Evolutionary conservation across 2,329 filamentous ascomycete species (phyloP), one percentile per base, ranked within the genome.

Genomic region (Neoscytalidium dimidiatum): DNA sequence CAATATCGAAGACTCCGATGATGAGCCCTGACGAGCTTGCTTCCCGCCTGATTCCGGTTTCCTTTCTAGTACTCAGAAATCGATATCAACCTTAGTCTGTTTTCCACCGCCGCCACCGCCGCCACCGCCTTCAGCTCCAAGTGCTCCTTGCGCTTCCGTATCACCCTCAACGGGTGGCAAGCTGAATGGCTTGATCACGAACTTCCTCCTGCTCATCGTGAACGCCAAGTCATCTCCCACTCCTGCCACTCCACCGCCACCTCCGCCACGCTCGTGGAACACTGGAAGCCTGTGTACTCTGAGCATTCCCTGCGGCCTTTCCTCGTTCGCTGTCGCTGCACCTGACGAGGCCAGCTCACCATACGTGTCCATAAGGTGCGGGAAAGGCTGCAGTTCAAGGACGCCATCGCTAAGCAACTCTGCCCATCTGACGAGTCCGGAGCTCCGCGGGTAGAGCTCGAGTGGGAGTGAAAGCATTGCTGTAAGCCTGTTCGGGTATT

Each of bases 191-290:
- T 90, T 91, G 68, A 99, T 92, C 43, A 92, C 86, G 69, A 99
- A 88, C 60, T 92, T 94, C 71, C 86, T 89, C 71, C 92, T 85
- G 75, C 92, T 97, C 60, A 99, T 80, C 67, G 89, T 94, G 76
- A 99, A 99, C 4, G 93, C 93, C 78, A 97, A 85, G 77, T 97
- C 93, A 72, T 96, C 92, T 26, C 91, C 88, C 62, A 90, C 84
- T 67, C 88, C 79, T 29, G 80, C 80, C 1, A 76, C 88, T 65
- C 86, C 86, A 43, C 86, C 83, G 9, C 88, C 89, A 14, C 92
- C 92, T 2, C 93, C 93, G 1, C 95, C 94, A 69, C 91, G 92
- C 74, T 98, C 94, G 66, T 96, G 92, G 69, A 92, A 89, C 0
- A 97, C 83, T 0, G 95, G 94, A 38, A 98, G 78, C 62, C 89